Conservation (phyloP, 257 asterid genomes). For the Solanum paucissectum region DNA sequence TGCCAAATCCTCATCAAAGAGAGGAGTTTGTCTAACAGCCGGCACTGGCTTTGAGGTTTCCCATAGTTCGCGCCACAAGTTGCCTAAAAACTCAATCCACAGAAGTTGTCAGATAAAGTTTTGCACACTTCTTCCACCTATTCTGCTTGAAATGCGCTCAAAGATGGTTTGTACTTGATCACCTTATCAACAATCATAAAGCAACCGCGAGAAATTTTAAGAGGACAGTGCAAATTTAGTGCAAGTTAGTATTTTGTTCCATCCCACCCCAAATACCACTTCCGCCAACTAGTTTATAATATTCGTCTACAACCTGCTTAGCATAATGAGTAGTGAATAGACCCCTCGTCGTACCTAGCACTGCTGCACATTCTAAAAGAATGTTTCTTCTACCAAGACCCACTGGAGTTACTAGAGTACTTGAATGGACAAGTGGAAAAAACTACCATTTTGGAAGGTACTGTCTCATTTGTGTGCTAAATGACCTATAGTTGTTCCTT, state of each 20-base stretch:
- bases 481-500: neutral
- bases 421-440: neutral
- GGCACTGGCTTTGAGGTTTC: conserved; percentile 93
- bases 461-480: neutral
- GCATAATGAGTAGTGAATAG: neutral
- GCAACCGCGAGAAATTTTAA: neutral
- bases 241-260: neutral
- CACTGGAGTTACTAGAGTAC: neutral
- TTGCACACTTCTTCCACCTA: neutral
- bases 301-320: neutral
- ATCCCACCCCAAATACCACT: neutral
- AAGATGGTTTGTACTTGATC: neutral
- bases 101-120: neutral
- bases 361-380: neutral
- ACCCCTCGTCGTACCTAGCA: neutral
- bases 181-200: neutral
- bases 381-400: neutral
- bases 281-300: neutral
- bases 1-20: conserved; percentile 93
- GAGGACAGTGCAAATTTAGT: neutral
- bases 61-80: conserved; percentile 98
- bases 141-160: neutral
- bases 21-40: conserved; percentile 83
- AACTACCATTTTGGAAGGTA: neutral
- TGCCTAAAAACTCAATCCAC: conserved; percentile 41